A percentile compares a stretch with the other conserved stretches of the same genome.
These are phyloP conservation scores for Pecoramyces ruminantium DNA, from an alignment of 192 early-diverging fungal genomes.

Conservation along the genomic window DNA sequence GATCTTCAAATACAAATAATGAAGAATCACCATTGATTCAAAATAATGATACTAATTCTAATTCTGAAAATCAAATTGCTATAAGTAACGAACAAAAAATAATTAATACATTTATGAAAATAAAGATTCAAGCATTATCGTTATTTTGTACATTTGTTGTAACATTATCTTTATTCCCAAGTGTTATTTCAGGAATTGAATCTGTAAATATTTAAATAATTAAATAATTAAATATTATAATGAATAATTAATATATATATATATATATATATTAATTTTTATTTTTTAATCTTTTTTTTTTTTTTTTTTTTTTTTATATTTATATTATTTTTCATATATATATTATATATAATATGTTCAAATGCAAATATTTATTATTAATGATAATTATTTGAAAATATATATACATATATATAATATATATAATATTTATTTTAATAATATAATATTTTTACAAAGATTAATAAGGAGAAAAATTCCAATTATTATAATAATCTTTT, in stretches of 20 bases:
- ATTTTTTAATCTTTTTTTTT: no score
- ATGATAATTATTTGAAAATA: no score
- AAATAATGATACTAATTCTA: neutral
- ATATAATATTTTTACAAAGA: slow-evolving; percentile 7
- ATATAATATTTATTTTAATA: no score
- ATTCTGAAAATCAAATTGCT: no score
- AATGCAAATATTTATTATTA: no score
- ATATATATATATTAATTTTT: no score
- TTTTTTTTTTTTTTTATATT: no score
- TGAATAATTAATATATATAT: no score
- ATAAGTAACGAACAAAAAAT: neutral
- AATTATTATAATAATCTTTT: slow-evolving; percentile 31
- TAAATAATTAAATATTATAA: no score
- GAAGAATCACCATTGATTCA: neutral
- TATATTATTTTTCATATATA: no score
- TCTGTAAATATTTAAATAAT: slow-evolving; percentile 20
- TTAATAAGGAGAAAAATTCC: neutral
- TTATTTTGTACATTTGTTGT: slow-evolving; percentile 41
- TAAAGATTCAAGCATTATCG: slow-evolving; percentile 17
- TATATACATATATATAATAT: no score
- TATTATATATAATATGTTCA: no score
- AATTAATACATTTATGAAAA: neutral
- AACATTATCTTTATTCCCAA: slow-evolving; percentile 56
- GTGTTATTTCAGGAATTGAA: slow-evolving; percentile 50
- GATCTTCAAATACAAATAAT: neutral